Evolutionary conservation across 495 filamentous ascomycete genomes (phyloP), one percentile per base, ranked within the genome.

Genomic region (Xylaria longipes): DNA sequence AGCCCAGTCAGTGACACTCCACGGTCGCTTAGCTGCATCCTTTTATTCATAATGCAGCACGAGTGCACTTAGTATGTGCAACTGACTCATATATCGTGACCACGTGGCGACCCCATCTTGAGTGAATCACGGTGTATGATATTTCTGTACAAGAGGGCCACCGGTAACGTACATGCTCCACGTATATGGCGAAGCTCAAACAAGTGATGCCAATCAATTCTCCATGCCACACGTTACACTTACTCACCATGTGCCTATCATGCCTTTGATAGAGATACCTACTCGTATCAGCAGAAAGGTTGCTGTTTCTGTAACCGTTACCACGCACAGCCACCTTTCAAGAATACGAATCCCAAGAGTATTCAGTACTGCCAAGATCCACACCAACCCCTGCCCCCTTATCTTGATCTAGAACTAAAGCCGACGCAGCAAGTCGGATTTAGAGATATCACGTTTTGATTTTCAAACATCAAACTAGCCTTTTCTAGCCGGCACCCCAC

Each of bases 391-490:
- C 63, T 65, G 43, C 11, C 29, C 27, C 43, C 64, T 66, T 66
- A 50, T 54, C 43, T 66, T 15, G 27, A 54, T 66, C 64, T 9
- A 37, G 64, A 31, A 66, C 33, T 29, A 66, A 48, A 48, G 62
- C 62, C 62, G 62, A 31, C 43, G 62, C 37, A 65, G n/a, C n/a
- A n/a, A n/a, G n/a, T n/a, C n/a, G n/a, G n/a, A n/a, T n/a, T n/a
- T n/a, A n/a, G n/a, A n/a, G n/a, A n/a, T n/a, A n/a, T n/a, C n/a
- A n/a, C n/a, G n/a, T n/a, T n/a, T n/a, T n/a, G n/a, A n/a, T n/a
- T n/a, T n/a, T n/a, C n/a, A n/a, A n/a, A n/a, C n/a, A n/a, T n/a
- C n/a, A n/a, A n/a, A n/a, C n/a, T n/a, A n/a, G n/a, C n/a, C n/a
- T n/a, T n/a, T n/a, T n/a, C n/a, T n/a, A n/a, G n/a, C n/a, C n/a